A percentile compares a stretch with the other conserved stretches of the same genome.
These are phyloP conservation scores for Boletus tylopilopsis DNA, from an alignment of 768 basidiomycete genomes.

Conservation along the genomic window DNA sequence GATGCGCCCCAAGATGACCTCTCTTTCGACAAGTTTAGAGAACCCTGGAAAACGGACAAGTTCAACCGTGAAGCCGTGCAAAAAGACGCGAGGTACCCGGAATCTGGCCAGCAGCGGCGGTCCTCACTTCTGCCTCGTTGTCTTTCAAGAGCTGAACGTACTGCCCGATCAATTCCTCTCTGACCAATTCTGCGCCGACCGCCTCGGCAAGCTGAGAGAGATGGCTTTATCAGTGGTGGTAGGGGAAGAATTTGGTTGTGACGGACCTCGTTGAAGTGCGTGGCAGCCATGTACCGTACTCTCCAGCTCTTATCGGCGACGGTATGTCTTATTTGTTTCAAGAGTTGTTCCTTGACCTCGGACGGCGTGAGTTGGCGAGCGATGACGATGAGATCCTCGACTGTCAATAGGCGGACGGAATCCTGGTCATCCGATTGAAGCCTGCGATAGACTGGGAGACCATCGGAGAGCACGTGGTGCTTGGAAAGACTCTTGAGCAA, in stretches of 20 bases:
- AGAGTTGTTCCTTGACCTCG: slow-evolving; percentile 89
- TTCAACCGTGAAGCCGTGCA: slow-evolving; percentile 4
- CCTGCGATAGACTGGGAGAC: slow-evolving; percentile 88
- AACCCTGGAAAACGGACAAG: slow-evolving; percentile 60
- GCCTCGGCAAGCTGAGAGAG: slow-evolving; percentile 75
- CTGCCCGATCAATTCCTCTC: slow-evolving; percentile 90
- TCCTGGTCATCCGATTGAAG: slow-evolving; percentile 97
- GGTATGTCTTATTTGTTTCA: slow-evolving; percentile 83
- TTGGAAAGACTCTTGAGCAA: slow-evolving; percentile 77
- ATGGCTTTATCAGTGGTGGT: background rate
- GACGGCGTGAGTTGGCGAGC: slow-evolving; percentile 77
- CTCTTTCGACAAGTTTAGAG: slow-evolving; percentile 88
- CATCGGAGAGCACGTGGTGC: slow-evolving; percentile 78
- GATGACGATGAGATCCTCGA: slow-evolving; percentile 93
- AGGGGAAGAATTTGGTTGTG: background rate
- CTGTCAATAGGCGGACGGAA: slow-evolving; percentile 91
- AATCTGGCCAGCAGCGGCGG: slow-evolving; percentile 93
- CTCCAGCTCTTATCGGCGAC: slow-evolving; percentile 98
- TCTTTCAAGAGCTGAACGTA: slow-evolving; percentile 95
- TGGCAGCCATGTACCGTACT: slow-evolving; percentile 98
- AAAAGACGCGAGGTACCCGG: slow-evolving; percentile 57
- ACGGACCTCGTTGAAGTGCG: slow-evolving; percentile 89
- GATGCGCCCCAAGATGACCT: slow-evolving; percentile 88
- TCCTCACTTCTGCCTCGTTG: slow-evolving; percentile 97
- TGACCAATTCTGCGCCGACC: slow-evolving; percentile 83